Evolutionary conservation across 805 yeast species (phyloP).

Genomic region (Teunomyces aglyptinius): DNA sequence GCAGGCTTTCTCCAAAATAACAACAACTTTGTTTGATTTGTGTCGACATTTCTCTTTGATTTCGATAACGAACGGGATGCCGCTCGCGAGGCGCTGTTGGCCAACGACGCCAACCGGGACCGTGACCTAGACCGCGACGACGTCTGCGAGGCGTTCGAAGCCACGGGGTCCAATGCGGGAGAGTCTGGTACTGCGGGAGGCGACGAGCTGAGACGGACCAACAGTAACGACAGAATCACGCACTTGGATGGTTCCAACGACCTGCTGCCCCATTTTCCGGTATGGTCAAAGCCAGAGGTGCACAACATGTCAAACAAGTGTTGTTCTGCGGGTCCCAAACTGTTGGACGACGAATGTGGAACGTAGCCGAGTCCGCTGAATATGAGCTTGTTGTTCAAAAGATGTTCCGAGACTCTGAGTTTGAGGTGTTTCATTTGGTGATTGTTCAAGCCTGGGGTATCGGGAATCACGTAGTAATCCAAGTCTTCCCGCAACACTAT

Average conservation of each 20-base stretch:
- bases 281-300: slow-evolving; percentile 71
- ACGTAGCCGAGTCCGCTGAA: slow-evolving; percentile 78
- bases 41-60: slow-evolving; percentile 41
- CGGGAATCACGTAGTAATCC: slow-evolving; percentile 90
- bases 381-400: slow-evolving; percentile 56
- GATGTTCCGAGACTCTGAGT: slow-evolving; percentile 64
- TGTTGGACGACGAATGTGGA: slow-evolving; percentile 38
- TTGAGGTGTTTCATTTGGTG: slow-evolving; percentile 70
- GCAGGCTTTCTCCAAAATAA: slow-evolving; percentile 98
- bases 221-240: slow-evolving; percentile 78
- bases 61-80: slow-evolving; percentile 59
- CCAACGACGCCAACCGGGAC: slow-evolving; percentile 61
- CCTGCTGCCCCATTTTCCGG: slow-evolving; percentile 83
- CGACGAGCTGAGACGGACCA: slow-evolving; percentile 53
- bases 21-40: slow-evolving; percentile 58
- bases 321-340: slow-evolving; percentile 85
- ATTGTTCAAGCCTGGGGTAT: slow-evolving; percentile 50
- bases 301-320: slow-evolving; percentile 94
- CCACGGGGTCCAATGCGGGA: slow-evolving; percentile 39
- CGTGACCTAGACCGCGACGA: slow-evolving; percentile 38
- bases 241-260: slow-evolving; percentile 85
- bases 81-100: slow-evolving; percentile 53
- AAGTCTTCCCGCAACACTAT: slow-evolving; percentile 91
- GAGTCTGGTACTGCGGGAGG: slow-evolving; percentile 41
- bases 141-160: slow-evolving; percentile 38